Evolutionary conservation across 257 asterid species (phyloP), one percentile per base, ranked within the genome.

Genomic region (Nicotiana benthamiana): DNA sequence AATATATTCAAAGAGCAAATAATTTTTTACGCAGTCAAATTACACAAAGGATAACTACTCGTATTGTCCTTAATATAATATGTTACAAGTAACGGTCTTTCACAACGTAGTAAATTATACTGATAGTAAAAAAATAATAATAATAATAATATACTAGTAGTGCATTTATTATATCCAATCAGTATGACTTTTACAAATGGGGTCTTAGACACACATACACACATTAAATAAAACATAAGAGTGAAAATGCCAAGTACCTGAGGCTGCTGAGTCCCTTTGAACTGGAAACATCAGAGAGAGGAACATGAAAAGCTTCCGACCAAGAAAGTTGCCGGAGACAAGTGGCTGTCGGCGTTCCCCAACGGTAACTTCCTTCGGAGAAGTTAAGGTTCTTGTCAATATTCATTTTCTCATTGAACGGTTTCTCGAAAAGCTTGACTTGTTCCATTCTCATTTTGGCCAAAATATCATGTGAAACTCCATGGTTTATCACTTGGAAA

Each of bases 241-340:
- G 18, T 40, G 13, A 57, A 57, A 32, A 46, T 54, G 85, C n/a
- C 4, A 6, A 12, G 4, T 90, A 94, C 98, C 97, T 82, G 89
- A 92, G 92, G 83, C 20, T 84, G 87, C 60, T 80, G 80, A 20
- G 75, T 60, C 80, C 84, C 68, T 75, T 83, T 17, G 89, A 82
- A 46, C 79, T 83, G 34, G 90, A 81, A 15, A 92, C 80, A 66
- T 86, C 91, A 16, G 67, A 86, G 59, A 94, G 82, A 20, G 88
- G 88, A 0, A 95, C 92, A 48, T 95, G 98, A 83, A 92, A 93
- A 36, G 98, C 96, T 83, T 95, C 98, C 0, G 95, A 92, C 98
- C 98, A 95, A 13, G 97, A 86, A 8, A 95, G 32, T 85, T 95
- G 97, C n/a, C 80, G 10, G 53, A 92, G 77, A 40, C 82, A 82